Base-by-base conservation (phyloP, 805 yeast genomes). In the Lipomyces mesembrius region DNA sequence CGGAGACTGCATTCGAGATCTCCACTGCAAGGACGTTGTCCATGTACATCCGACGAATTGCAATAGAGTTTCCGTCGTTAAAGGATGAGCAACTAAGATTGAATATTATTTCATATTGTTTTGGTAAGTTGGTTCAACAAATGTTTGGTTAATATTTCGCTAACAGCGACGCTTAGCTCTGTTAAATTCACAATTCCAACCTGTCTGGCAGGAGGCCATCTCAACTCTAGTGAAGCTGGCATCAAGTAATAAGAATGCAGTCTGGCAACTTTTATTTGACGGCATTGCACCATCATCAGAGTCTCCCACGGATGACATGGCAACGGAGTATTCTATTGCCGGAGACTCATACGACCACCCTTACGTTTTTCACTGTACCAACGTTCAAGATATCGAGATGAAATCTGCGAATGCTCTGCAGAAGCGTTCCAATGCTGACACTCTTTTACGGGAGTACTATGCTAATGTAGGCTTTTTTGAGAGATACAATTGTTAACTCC, bases 201-300 rank as follows among this genome's bases (percentile, higher is more conserved):
- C 98, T 0, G 83, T 89, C 14, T 92, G 97, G 97, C 83, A 85
- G 22, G 92, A 89, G 4, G 89, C 90, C 1, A 79, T 82, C 62
- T 94, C 88, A 67, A 83, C 84, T 3, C 74, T 91, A 3, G 85
- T 87, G 0, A 74, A 77, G 2, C 76, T 88, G 9, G 77, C 81
- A 14, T 79, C 75, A 20, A 82, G 11, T 32, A 43, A 60, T 51
- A 57, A 37, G 22, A 64, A 65, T 14, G 34, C n/a, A 17, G 63
- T 66, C 2, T 68, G 71, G 71, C 37, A 60, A 12, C 43, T 60
- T 2, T 37, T 66, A 5, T 61, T 51, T 32, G 59, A n/a, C 0
- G 69, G 63, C 9, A 63, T 68, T 51, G 37, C 49, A 9, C n/a
- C 62, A 3, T 12, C 27, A n/a, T 14, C 43, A 7, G 32, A 29